Evolutionary conservation across 306 rosid genomes (phyloP), one percentile per base, ranked within the genome.

Genomic region (Cicer pinnatifidum): DNA sequence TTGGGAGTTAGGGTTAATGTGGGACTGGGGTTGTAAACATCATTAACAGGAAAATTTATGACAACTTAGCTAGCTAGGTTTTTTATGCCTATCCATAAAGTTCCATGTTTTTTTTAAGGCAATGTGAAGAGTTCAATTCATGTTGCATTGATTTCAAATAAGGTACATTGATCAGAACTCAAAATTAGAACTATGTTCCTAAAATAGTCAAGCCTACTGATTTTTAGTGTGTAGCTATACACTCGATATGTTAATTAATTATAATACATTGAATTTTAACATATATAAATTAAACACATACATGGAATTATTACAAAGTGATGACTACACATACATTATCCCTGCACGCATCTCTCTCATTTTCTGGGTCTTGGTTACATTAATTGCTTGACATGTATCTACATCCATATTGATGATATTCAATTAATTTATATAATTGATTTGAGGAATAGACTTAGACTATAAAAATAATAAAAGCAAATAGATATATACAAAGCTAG

Each of bases 241-340:
- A 10, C 51, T 57, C 7, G 11, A 47, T 74, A 74, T 28, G 35
- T 28, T 54, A 3, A 57, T 62, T 63, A 66, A 38, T 66, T 67
- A 9, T 16, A 60, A 51, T 81, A 65, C 88, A 76, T 73, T 84
- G 87, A 84, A 84, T 69, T 41, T 19, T 52, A 35, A 61, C 46
- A 47, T 9, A 61, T 23, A 23, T 57, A 48, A 69, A 69, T 12
- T 8, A 72, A 72, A 28, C 5, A 28, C 35, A 61, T 60, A 57
- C 73, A 40, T 16, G 80, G 57, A 33, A 35, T 40, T 61, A 77
- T 60, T n/a, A 28, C 4, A 28, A 28, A 28, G 3, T 3, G 52
- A 66, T 45, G 53, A 60, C 66, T 23, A 52, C 17, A 72, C 67
- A 81, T 80, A 13, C 81, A 80, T 52, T 69, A 76, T 46, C 78